Evolutionary conservation across 2,329 filamentous ascomycete genomes (phyloP), one percentile per base, ranked within the genome.

Genomic region (Fusarium clavum): DNA sequence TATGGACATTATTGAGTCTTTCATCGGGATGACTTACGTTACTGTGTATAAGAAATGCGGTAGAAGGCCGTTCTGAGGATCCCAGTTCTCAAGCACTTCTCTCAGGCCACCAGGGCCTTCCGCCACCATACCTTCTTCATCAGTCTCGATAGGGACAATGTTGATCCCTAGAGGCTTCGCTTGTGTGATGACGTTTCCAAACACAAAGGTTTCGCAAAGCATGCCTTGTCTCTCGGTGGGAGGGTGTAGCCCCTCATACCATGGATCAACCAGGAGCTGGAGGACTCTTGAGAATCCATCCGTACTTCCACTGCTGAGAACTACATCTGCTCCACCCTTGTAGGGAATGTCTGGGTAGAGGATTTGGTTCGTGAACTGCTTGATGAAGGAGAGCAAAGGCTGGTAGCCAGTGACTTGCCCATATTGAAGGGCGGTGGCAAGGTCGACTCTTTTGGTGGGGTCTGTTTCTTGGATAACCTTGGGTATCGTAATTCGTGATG

Each of bases 1-100:
- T 14, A 22, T 16, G 14, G 10, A 46, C 38, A 52, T 16, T 18
- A 8, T n/a, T 16, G 12, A 12, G 18, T 9, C 5, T 14, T 13
- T 32, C 4, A 6, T 24, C 5, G 12, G 29, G 27, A 12, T 6
- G 40, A 89, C 91, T 86, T 80, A 94, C 90, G 93, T 94, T 70
- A 98, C 92, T 3, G 93, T 97, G 78, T 98, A 98, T 83, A 98
- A 86, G 70, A 98, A 78, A 79, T 95, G 92, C 43, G 94, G 94
- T 61, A 92, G 86, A 76, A 88, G 90, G 2, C 94, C 94, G 73
- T 86, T 90, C 43, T 83, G 83, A 48, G 84, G 83, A 78, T 98
- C 92, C 94, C 94, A 98, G 73, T 92, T 94, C 56, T 90, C 87
- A 30, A 98, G 83, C 2, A 97, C 89, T 73, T 97, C 91, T 63